These are phyloP conservation scores for Saturnispora mendoncae DNA, from an alignment of 805 yeast species.

Conservation along the genomic window DNA sequence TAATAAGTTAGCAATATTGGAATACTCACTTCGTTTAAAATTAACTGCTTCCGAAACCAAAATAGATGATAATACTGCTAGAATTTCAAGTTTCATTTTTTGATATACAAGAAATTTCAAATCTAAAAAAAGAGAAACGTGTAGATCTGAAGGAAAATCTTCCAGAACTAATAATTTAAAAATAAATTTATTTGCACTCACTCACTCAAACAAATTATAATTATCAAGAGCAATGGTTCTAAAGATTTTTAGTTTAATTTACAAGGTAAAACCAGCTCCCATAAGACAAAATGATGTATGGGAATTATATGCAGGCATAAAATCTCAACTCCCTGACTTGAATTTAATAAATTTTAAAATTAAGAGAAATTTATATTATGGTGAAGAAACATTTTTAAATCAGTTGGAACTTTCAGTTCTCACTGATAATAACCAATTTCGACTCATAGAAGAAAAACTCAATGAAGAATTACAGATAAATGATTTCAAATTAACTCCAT, in stretches of 20 bases:
- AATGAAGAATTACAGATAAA: background rate
- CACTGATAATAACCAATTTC: too few species aligned
- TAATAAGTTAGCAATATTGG: conserved; percentile 32
- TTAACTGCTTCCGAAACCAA: background rate
- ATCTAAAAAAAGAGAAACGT: too few species aligned
- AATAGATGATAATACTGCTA: background rate
- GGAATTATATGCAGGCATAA: conserved; percentile 13
- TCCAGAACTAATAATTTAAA: too few species aligned
- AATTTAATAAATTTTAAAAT: conserved; percentile 16
- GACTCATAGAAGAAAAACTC: background rate
- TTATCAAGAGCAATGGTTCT: background rate
- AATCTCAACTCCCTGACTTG: background rate
- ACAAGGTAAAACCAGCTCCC: conserved; percentile 15
- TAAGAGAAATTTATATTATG: conserved; percentile 14
- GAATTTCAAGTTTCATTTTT: background rate
- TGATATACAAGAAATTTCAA: background rate
- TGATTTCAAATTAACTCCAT: too few species aligned
- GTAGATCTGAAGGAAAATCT: too few species aligned
- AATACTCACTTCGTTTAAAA: conserved; percentile 8
- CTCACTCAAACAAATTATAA: too few species aligned
- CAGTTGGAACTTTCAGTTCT: conserved; percentile 9
- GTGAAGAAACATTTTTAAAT: conserved; percentile 11
- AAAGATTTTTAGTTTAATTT: conserved; percentile 1
- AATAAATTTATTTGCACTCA: too few species aligned
- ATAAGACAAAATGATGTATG: conserved; percentile 18